Percentiles rank a stretch among this genome's conserved stretches.
These are phyloP conservation scores for Clavaria fumosa DNA, from an alignment of 768 basidiomycete genomes.

Conservation along the genomic window DNA sequence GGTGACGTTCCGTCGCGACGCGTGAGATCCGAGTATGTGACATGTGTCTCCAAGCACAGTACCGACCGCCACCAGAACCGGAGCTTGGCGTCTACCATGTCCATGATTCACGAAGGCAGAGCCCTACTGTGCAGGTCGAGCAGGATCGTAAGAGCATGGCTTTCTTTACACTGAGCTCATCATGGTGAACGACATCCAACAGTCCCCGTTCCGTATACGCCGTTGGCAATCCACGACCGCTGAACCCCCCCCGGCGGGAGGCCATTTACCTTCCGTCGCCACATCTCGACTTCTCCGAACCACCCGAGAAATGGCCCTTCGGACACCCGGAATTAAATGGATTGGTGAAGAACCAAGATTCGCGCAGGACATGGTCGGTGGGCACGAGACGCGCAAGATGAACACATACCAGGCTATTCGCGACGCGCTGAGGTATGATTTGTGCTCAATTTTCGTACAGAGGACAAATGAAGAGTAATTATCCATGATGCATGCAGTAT, in stretches of 20 bases:
- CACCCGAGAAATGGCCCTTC: conserved; percentile 56
- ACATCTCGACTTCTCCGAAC: conserved; percentile 47
- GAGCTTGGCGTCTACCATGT: conserved; percentile 26
- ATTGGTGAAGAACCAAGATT: conserved; percentile 31
- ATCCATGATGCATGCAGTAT: conserved; percentile 31
- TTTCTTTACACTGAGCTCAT: conserved; percentile 11
- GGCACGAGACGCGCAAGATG: conserved; percentile 87
- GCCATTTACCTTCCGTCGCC: conserved; percentile 58
- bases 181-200: not conserved
- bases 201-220: conserved; percentile 5
- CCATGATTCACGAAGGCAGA: conserved; percentile 21
- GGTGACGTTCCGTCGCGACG: not conserved
- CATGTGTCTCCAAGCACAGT: too few relatives aligned
- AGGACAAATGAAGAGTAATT: too few relatives aligned
- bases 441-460: not conserved
- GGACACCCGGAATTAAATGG: conserved; percentile 63
- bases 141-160: conserved; percentile 12
- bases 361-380: conserved; percentile 38
- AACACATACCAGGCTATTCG: conserved; percentile 88
- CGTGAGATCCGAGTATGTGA: conserved; percentile 9
- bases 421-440: conserved; percentile 65
- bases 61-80: too few relatives aligned
- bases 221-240: conserved; percentile 38
- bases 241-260: conserved; percentile 65
- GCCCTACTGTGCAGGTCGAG: conserved; percentile 18